Percentiles rank a stretch among this genome's conserved stretches.
Evolutionary conservation across 2,329 filamentous ascomycete genomes (phyloP).

Genomic region (Blastomyces percursus): DNA sequence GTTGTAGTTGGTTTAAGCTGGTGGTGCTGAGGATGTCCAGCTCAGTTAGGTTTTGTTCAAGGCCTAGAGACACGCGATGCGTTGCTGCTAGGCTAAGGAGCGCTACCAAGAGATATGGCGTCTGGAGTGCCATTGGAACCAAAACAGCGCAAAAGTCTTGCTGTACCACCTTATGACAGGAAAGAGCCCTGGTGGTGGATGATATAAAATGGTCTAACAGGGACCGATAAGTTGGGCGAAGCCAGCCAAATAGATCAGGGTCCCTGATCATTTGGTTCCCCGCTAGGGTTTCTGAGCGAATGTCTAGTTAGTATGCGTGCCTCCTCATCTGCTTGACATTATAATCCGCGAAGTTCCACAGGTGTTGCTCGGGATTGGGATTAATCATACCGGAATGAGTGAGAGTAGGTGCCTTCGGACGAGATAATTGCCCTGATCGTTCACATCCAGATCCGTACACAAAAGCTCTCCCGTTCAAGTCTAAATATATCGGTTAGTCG

Average conservation of each 20-base stretch:
- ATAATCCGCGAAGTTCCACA: background rate
- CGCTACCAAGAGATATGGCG: slow-evolving; percentile 14
- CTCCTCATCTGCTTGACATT: background rate
- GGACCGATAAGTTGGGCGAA: slow-evolving; percentile 7
- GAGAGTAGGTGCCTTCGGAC: background rate
- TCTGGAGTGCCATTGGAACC: slow-evolving; percentile 16
- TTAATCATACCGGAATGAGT: background rate
- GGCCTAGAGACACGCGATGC: slow-evolving; percentile 18
- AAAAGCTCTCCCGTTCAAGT: slow-evolving; percentile 1
- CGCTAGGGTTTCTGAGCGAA: background rate
- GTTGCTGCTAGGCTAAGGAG: slow-evolving; percentile 16
- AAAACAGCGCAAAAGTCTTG: slow-evolving; percentile 15
- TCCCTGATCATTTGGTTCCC: slow-evolving; percentile 1
- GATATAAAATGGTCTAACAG: slow-evolving; percentile 25
- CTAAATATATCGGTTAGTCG: background rate
- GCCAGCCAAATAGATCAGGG: slow-evolving; percentile 6
- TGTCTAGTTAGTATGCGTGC: background rate
- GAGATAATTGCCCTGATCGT: background rate
- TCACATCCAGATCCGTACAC: slow-evolving; percentile 4
- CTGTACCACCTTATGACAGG: slow-evolving; percentile 17
- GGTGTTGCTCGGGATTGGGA: background rate
- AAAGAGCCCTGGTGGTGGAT: slow-evolving; percentile 25
- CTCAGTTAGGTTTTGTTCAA: slow-evolving; percentile 30
- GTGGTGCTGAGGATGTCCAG: slow-evolving; percentile 9
- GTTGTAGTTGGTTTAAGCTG: slow-evolving; percentile 11